A percentile compares a stretch with the other conserved stretches of the same genome.
phyloP scores from a whole-genome alignment of 345 rosid species.

The Viola odorata region DNA sequence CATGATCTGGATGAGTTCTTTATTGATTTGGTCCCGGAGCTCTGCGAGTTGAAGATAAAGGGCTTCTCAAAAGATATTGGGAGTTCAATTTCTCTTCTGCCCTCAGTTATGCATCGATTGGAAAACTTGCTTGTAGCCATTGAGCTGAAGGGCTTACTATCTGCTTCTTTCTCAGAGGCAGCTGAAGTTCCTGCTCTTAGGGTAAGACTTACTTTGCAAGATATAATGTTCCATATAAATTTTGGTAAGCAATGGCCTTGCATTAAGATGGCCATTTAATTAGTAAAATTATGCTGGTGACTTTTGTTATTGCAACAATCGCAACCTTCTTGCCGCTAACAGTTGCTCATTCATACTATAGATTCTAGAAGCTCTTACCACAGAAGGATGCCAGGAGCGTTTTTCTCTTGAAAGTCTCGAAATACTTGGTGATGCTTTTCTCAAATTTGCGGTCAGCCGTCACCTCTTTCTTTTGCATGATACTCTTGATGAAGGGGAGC shows the following conservation, averaged over 20 bases:
- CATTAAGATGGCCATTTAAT: background rate
- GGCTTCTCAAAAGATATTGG: constrained; percentile 88
- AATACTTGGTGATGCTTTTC: constrained; percentile 85
- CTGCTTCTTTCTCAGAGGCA: constrained; percentile 67
- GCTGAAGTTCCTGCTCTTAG: constrained; percentile 58
- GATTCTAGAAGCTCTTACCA: constrained; percentile 90
- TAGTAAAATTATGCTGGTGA: constrained; percentile 2
- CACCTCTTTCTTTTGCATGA: constrained; percentile 69
- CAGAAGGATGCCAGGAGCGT: constrained; percentile 94
- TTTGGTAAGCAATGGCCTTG: constrained; percentile 2
- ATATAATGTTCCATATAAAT: background rate
- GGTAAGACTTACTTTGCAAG: constrained; percentile 38
- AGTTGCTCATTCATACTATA: constrained; percentile 28
- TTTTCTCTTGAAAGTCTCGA: constrained; percentile 94
- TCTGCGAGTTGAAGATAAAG: constrained; percentile 71
- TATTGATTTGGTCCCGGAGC: constrained; percentile 76
- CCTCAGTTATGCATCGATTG: constrained; percentile 88
- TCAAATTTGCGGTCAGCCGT: constrained; percentile 78
- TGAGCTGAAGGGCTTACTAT: constrained; percentile 62
- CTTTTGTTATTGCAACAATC: background rate
- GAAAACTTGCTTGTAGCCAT: constrained; percentile 90
- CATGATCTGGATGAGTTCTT: constrained; percentile 73
- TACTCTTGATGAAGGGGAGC: constrained; percentile 77
- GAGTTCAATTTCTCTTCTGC: constrained; percentile 78
- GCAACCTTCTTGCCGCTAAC: constrained; percentile 16